Base-by-base conservation (phyloP, 306 rosid species). In the Cyamopsis tetragonoloba region DNA sequence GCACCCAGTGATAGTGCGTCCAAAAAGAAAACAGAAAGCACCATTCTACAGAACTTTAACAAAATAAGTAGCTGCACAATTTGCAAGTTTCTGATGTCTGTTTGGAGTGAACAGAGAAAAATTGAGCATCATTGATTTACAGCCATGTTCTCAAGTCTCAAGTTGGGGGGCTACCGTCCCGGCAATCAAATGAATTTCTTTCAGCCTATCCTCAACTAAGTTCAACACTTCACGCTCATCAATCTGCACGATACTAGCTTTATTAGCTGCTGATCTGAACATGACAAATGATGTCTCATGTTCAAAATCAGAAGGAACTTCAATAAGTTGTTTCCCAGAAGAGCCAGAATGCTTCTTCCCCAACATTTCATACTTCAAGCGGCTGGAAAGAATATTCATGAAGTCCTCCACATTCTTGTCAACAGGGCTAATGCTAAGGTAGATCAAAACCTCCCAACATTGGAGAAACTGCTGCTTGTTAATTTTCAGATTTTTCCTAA, bases 361-460 rank as follows among this genome's bases (percentile, higher is more conserved):
- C 3, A 93, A 68, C 31, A 90, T 79, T 35, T 90, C 99, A 58
- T 86, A 86, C 76, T 87, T 88, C 74, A 90, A 76, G 64, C 81
- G 91, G 79, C 69, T 77, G 12, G 89, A 88, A 73, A 90, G 72
- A 34, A 87, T 67, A 42, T 73, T 68, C 32, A 81, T 69, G 78
- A 86, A 90, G 81, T 93, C 84, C 43, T 82, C 85, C 81, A 79
- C 71, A 82, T 90, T 70, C 78, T 77, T 90, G 59, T 82, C 87
- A 55, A 54, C 66, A 17, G 89, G 85, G 64, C 80, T 66, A 68
- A 90, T 82, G 53, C 90, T 83, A 24, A 89, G 81, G 80, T 79
- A 90, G 74, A 93, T 71, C 76, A 88, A 73, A 63, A 90, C 85
- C 85, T 93, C 97, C 99, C 99, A 93, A 67, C 99, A 93, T 66